Evolutionary conservation across 257 asterid genomes (phyloP).

Genomic region (Solanum lycopersicoides): DNA sequence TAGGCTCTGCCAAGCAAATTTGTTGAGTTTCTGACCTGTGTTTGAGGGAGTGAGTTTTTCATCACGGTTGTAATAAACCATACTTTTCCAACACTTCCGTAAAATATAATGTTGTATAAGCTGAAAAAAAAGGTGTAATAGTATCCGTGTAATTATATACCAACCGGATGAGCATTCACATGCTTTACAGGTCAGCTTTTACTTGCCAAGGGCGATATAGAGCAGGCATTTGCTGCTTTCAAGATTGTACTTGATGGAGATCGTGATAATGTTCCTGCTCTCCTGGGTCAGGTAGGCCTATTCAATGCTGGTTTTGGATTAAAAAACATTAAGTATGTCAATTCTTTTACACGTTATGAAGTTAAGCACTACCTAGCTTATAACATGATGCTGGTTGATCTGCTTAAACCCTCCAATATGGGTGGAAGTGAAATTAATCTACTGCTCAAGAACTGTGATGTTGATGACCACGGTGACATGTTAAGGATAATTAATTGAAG

Average conservation of each 20-base stretch:
- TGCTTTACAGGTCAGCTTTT: slow-evolving; percentile 80
- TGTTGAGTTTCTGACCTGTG: neutral
- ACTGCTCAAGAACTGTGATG: neutral
- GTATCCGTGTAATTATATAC: neutral
- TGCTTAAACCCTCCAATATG: neutral
- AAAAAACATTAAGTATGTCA: neutral
- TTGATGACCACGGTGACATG: neutral
- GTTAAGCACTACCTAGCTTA: neutral
- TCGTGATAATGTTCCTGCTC: slow-evolving; percentile 90
- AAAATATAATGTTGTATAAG: neutral
- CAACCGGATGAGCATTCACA: neutral
- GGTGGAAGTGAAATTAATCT: neutral
- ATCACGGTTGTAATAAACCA: neutral
- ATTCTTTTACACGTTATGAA: neutral
- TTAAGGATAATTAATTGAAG: neutral
- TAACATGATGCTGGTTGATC: neutral
- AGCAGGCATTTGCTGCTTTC: slow-evolving; percentile 88
- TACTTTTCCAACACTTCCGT: neutral
- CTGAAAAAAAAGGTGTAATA: neutral
- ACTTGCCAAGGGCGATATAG: slow-evolving; percentile 91
- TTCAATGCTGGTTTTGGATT: neutral
- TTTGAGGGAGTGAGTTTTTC: neutral
- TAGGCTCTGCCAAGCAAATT: neutral
- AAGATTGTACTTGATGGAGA: slow-evolving; percentile 94
- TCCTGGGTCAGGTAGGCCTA: slow-evolving; percentile 85